These are phyloP conservation scores for Agrocybe praecox DNA, from an alignment of 768 basidiomycete species.

Conservation along the genomic window DNA sequence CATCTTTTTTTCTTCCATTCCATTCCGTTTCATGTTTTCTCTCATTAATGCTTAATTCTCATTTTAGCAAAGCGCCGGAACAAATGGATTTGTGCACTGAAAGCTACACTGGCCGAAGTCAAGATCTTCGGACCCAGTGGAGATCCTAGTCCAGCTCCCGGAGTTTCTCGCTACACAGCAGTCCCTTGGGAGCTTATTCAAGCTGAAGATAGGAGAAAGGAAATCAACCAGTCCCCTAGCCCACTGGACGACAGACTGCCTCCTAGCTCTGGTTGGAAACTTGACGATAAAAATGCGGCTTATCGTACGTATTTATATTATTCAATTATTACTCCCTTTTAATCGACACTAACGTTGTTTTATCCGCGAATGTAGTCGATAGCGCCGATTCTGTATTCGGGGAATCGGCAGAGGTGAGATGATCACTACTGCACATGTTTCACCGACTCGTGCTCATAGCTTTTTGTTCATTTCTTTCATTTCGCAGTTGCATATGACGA, in stretches of 20 bases:
- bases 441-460: neutral
- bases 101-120: conserved; percentile 66
- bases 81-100: conserved; percentile 92
- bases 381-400: conserved; percentile 47
- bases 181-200: conserved; percentile 73
- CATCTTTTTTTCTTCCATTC: neutral
- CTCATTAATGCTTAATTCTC: conserved; percentile 3
- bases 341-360: neutral
- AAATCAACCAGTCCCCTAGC: conserved; percentile 20
- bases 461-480: neutral
- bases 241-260: conserved; percentile 23
- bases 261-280: conserved; percentile 47
- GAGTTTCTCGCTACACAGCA: conserved; percentile 62
- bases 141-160: conserved; percentile 55
- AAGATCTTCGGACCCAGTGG: conserved; percentile 71
- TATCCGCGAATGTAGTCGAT: conserved; percentile 31
- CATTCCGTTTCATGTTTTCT: conserved; percentile 8
- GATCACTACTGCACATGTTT: neutral
- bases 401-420: conserved; percentile 30
- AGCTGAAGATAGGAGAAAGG: conserved; percentile 38
- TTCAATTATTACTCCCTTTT: neutral
- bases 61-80: conserved; percentile 72
- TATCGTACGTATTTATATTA: conserved; percentile 39
- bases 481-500: conserved; percentile 35
- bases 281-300: conserved; percentile 54